Base-by-base conservation (phyloP, 208 protist genomes). In the Paratrypanosoma confusum region DNA sequence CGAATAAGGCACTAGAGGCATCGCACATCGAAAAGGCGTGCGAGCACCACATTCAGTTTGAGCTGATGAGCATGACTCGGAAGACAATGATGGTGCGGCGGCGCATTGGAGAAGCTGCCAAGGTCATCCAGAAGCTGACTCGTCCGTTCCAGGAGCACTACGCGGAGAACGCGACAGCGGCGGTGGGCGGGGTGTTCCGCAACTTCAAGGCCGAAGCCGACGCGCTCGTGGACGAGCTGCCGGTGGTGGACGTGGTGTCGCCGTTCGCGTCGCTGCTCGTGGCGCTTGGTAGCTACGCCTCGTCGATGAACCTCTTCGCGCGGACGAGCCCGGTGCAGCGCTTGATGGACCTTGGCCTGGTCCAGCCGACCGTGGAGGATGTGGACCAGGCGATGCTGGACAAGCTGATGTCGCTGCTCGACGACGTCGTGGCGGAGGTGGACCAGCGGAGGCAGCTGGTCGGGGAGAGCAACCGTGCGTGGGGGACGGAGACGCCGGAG, bases 21-120 rank as follows among this genome's bases (percentile, higher is more conserved):
- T 89, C 84, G 18, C 79, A 90, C 50, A 73, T 93, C 28, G 84
- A 93, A 47, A 72, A 74, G 52, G 84, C 84, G 25, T 83, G 70
- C 39, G 71, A 80, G 23, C 39, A 66, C n/a, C 73, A 88, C 50
- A 37, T 90, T 1, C 25, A 55, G 8, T 87, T 89, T 57, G 68
- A 85, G 50, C 23, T 70, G 26, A 82, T 93, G 68, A 71, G 67
- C 28, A 86, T 86, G 60, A 65, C 69, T 18, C 58, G 60, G 11
- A 89, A 88, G 53, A 71, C 65, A 45, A 37, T 90, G 16, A 87
- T 87, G 70, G 74, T 87, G 50, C 79, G 84, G 7, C 61, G 72
- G 11, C 71, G 85, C 51, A 54, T 65, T 3, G 57, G 43, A 6
- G 77, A 90, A 54, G 35, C 77, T 8, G 36, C 63, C 29, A 63